Evolutionary conservation across 345 rosid species (phyloP), one percentile per base, ranked within the genome.

Genomic region (Gossypioides kirkii): DNA sequence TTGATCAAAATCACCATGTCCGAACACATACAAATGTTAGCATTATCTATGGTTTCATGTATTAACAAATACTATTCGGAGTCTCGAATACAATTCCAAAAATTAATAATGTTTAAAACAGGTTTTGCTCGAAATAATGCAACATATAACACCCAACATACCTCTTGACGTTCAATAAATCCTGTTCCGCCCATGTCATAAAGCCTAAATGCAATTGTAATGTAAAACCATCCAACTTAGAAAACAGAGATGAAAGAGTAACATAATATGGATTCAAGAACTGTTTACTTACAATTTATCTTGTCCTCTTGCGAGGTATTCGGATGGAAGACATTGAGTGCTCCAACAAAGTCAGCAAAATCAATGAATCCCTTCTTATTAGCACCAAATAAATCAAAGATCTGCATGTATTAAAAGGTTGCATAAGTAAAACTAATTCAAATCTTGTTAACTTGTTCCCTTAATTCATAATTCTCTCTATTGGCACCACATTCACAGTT

Each of bases 141-240:
- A 55, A 45, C 49, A 70, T 71, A 42, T 17, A 68, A 26, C 7
- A 52, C 43, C 11, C 41, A 61, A 67, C 73, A 65, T 83, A 94
- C 98, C 92, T 91, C 99, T 58, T 90, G 89, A 42, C 99, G 97
- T 85, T 89, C 99, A 47, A 96, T 96, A 80, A 83, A 96, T 76
- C 99, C 99, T 0, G 97, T 87, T 56, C 85, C 83, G 72, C 91
- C 92, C 86, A 91, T 76, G 82, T 96, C 98, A 77, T 96, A 96
- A 77, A 96, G 93, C 85, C 87, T 91, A 83, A 96, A 96, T 58
- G 95, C 85, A 86, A 91, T 98, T 96, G 97, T 86, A 80, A 62
- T 38, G 68, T 10, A 43, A n/a, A n/a, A 45, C 18, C 47, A 77
- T 25, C 63, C 52, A 41, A 23, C 46, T 26, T 25, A 61, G 61